Percentiles rank a stretch among this genome's conserved stretches.
These are phyloP conservation scores for Stachybotrys echinatus DNA, from an alignment of 2,329 filamentous ascomycete genomes.

Conservation along the genomic window DNA sequence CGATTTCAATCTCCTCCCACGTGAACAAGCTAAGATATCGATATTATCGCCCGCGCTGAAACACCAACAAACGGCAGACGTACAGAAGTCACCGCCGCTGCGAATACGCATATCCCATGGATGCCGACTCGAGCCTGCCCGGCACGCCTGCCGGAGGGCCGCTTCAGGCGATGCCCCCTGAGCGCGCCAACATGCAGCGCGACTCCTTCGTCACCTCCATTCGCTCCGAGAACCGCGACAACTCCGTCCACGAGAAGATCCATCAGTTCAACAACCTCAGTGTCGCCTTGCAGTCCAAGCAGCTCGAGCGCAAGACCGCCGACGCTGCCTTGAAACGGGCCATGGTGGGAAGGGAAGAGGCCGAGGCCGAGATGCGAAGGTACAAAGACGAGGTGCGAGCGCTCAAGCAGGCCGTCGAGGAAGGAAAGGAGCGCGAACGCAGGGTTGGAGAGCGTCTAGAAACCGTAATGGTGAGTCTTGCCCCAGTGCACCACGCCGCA, in stretches of 20 bases:
- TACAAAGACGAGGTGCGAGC: conserved; percentile 55
- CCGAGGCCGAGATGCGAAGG: conserved; percentile 61
- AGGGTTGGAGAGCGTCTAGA: conserved; percentile 63
- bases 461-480: conserved; percentile 57
- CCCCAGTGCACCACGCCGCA: neutral
- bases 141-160: conserved; percentile 49
- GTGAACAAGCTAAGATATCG: no score
- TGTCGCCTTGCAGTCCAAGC: conserved; percentile 54
- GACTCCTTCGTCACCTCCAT: conserved; percentile 30
- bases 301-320: conserved; percentile 58
- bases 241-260: conserved; percentile 61
- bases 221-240: conserved; percentile 42
- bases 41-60: neutral
- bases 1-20: no score
- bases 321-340: conserved; percentile 62
- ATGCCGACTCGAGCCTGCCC: conserved; percentile 40
- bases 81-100: neutral
- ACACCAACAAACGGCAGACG: neutral
- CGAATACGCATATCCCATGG: conserved; percentile 26
- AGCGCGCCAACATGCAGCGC: conserved; percentile 52
- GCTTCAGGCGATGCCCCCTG: conserved; percentile 56
- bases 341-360: conserved; percentile 65
- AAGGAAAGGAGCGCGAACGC: conserved; percentile 60
- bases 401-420: conserved; percentile 55
- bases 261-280: conserved; percentile 68